Base-by-base conservation (phyloP, 495 filamentous ascomycete genomes). In the Cudoniella acicularis region DNA sequence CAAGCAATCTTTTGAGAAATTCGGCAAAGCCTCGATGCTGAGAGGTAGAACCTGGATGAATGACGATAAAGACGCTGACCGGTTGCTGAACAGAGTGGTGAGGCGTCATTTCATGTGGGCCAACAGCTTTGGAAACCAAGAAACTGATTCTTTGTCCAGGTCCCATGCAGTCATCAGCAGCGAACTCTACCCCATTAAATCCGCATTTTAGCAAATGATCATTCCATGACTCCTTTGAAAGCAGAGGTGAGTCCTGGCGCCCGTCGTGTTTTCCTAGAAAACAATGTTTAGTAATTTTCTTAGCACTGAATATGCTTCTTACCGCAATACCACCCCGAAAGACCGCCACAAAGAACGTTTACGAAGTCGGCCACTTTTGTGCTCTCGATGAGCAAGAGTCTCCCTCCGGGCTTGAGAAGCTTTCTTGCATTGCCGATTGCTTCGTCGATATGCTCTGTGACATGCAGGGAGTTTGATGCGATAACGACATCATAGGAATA, bases 281-380 rank as follows among this genome's bases (percentile, higher is more conserved):
- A 45, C 17, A 3, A 16, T 43, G n/a, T n/a, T 9, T 43, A 42
- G 40, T n/a, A 48, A 21, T 48, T 10, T 21, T 25, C 3, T 13
- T 45, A 10, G 24, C 21, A n/a, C 11, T 17, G 27, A 23, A 9
- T 10, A n/a, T 20, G 4, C 10, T 30, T 13, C 23, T n/a, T 40
- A 13, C 73, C 69, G 21, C 66, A 46, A 79, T 79, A 83, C 80
- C 80, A 83, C 1, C 73, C 78, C 1, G 76, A 71, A 0, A 77
- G 58, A 1, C 71, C 54, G 8, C 75, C 75, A 18, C 79, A 71
- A 4, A 70, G 59, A 21, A 77, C 65, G 17, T 74, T 72, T 23
- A 68, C 69, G 46, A 65, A 60, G 54, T 70, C 62, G 18, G 63
- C 65, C 27, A 51, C 60, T 64, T 1, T 65, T 41, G 64, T 73